Evolutionary conservation across 257 asterid genomes (phyloP).

Genomic region (Solanum arcanum): DNA sequence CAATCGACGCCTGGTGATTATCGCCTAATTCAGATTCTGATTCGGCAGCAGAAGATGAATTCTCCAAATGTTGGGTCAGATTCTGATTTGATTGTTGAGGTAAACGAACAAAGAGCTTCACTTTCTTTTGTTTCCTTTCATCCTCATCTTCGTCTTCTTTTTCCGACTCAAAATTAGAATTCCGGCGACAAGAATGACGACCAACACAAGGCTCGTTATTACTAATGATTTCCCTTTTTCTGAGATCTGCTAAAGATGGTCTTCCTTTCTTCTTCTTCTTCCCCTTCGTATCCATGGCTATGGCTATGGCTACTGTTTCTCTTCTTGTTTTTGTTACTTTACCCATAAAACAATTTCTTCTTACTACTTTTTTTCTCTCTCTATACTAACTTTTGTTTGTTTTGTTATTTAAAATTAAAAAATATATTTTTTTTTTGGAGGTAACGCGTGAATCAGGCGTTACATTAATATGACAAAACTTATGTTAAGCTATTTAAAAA

Average conservation of each 20-base stretch:
- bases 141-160: constrained; percentile 43
- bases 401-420: background rate
- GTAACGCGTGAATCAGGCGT: background rate
- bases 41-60: constrained; percentile 4
- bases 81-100: constrained; percentile 43
- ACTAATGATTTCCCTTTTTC: background rate
- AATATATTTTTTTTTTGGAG: background rate
- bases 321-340: constrained; percentile 34
- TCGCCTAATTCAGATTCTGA: constrained; percentile 41
- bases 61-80: constrained; percentile 8
- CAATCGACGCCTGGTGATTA: constrained; percentile 20
- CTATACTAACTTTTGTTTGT: background rate
- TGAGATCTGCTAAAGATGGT: constrained; percentile 34
- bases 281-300: constrained; percentile 37
- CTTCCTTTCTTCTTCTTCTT: constrained; percentile 94
- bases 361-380: background rate
- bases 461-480: background rate
- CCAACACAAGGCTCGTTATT: constrained; percentile 7
- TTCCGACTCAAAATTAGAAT: constrained; percentile 20
- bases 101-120: constrained; percentile 72
- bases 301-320: constrained; percentile 7
- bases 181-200: constrained; percentile 60
- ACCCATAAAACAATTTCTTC: constrained; percentile 29
- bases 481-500: no score
- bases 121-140: constrained; percentile 80